phyloP scores from a whole-genome alignment of 2,329 filamentous ascomycete species.

The Hymenoscyphus linearis region DNA sequence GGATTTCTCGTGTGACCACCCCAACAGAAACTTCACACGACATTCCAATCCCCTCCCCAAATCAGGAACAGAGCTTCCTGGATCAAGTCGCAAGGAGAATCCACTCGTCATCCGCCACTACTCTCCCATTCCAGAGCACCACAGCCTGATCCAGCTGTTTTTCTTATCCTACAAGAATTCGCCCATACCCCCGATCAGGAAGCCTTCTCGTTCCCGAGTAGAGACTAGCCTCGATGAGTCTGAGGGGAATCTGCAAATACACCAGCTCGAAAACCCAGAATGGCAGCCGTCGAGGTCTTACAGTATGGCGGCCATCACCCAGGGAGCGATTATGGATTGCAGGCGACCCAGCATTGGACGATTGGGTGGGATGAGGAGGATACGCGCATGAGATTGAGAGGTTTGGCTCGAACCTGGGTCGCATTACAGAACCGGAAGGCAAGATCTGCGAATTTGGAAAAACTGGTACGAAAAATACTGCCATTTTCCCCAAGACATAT shows the following conservation, averaged over 20 bases:
- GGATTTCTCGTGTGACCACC: slow-evolving; percentile 22
- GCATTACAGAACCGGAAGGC: slow-evolving; percentile 20
- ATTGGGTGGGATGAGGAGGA: slow-evolving; percentile 40
- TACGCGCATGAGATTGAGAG: slow-evolving; percentile 33
- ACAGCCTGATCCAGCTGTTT: neutral
- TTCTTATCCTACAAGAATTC: neutral
- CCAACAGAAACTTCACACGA: slow-evolving; percentile 1
- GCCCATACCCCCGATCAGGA: neutral
- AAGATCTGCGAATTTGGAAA: slow-evolving; percentile 16
- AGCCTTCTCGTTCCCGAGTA: slow-evolving; percentile 11
- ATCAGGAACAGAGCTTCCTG: neutral
- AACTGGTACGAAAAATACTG: slow-evolving; percentile 28
- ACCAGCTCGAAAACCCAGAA: slow-evolving; percentile 34
- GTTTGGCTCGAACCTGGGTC: slow-evolving; percentile 33
- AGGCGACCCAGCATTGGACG: slow-evolving; percentile 38
- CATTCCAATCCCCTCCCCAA: neutral
- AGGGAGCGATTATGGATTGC: slow-evolving; percentile 37
- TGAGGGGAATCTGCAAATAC: slow-evolving; percentile 27
- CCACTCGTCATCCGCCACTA: neutral
- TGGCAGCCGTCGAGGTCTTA: slow-evolving; percentile 41
- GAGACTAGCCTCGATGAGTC: slow-evolving; percentile 32
- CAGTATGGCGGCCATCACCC: slow-evolving; percentile 36
- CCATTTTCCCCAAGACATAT: neutral
- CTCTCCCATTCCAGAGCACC: slow-evolving; percentile 3
- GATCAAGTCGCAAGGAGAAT: neutral